Base-by-base conservation (phyloP, 805 yeast genomes). In the Saccharomycopsis malanga region DNA sequence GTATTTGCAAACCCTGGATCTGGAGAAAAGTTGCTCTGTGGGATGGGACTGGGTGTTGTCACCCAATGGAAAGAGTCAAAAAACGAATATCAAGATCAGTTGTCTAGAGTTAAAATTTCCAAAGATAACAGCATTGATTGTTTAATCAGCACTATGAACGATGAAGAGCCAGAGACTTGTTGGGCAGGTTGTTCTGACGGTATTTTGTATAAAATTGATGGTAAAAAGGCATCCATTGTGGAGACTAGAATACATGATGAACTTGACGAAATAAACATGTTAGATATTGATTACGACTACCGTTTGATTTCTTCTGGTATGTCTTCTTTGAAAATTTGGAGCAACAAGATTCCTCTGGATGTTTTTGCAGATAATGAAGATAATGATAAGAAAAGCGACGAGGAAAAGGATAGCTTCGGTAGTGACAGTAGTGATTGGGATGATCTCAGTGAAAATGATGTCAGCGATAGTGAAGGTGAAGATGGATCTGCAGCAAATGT, bases 41-140 rank as follows among this genome's bases (percentile, higher is more conserved):
- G 96, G 39, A 88, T 87, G 83, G 87, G 95, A 14, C 93, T 83
- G 58, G 98, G 98, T 3, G 76, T 87, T 12, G 71, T 87, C 4
- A 87, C 98, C 0, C 69, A 84, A 12, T 91, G 98, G 98, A 79
- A 77, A 56, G 79, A 83, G 23, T 70, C 76, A 25, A 75, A 76
- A 58, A 87, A 86, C 58, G 74, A 74, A 37, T 73, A 79, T 52
- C 71, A 68, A 49, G 97, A 91, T 62, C 97, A 91, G 65, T 70
- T 87, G 41, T 74, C 84, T 10, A 69, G 98, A 49, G 75, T 91
- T 17, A 79, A 79, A 53, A 70, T 89, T 6, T 70, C 77, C 34
- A 77, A 74, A 48, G 83, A 74, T 39, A 85, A 83, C 30, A 81
- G 91, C 17, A 74, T 88, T 15, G 96, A 88, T 58, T 72, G 84